phyloP scores from a whole-genome alignment of 108 stramenopile genomes.

The Parmales sp. region DNA sequence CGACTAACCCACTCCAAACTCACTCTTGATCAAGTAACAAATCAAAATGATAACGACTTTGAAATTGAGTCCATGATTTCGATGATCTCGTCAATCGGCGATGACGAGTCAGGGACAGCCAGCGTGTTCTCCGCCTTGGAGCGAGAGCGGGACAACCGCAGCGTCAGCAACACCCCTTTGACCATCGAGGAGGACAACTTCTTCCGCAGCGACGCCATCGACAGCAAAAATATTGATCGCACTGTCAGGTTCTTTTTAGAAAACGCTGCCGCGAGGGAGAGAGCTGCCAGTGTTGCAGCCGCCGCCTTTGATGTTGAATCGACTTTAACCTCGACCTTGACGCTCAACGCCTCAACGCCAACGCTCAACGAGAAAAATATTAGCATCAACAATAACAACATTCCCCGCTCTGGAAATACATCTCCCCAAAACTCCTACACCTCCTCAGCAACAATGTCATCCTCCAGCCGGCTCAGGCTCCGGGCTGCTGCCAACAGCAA shows the following conservation, averaged over 20 bases:
- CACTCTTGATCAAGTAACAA: conserved; percentile 11
- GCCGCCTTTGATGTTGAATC: neutral
- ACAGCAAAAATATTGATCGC: no score
- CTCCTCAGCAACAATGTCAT: no score
- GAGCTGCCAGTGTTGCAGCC: conserved; percentile 4
- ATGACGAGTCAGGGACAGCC: neutral
- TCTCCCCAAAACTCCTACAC: conserved; percentile 47
- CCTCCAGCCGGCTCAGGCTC: no score
- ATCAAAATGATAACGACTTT: no score
- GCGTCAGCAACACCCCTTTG: no score
- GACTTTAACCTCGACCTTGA: neutral
- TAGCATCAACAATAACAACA: conserved; percentile 24
- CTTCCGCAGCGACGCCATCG: no score
- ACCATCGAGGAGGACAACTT: no score
- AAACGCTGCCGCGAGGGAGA: no score
- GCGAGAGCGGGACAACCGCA: neutral
- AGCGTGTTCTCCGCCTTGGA: neutral
- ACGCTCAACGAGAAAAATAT: conserved; percentile 14
- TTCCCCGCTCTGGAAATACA: conserved; percentile 59
- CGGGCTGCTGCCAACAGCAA: no score
- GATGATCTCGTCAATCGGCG: neutral
- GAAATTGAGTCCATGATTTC: no score
- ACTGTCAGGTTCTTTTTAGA: no score
- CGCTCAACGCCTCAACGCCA: conserved; percentile 7
- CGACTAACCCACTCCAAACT: neutral